Conservation (phyloP, 2,329 filamentous ascomycete genomes). For the Monilinia vaccinii-corymbosi region DNA sequence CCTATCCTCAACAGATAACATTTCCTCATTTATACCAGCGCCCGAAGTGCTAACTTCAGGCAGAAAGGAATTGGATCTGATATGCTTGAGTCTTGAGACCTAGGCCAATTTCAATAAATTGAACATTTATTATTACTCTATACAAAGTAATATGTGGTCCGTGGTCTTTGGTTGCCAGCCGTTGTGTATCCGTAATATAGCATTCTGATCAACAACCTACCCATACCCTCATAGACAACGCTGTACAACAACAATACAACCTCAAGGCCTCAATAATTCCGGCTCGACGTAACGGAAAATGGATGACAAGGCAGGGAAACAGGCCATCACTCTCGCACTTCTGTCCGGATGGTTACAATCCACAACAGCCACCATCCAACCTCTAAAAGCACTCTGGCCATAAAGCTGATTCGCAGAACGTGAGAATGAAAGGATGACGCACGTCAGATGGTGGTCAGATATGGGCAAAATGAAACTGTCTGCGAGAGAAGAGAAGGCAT, state of each 20-base stretch:
- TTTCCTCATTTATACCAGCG: neutral
- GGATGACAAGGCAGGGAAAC: neutral
- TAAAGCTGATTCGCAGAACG: neutral
- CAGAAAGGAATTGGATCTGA: neutral
- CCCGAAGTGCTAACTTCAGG: neutral
- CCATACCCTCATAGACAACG: neutral
- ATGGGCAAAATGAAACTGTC: neutral
- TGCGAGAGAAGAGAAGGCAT: neutral
- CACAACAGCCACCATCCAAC: neutral
- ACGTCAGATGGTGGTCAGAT: slow-evolving; percentile 3
- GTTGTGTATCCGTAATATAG: slow-evolving; percentile 3
- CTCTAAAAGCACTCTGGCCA: neutral
- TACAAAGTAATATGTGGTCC: slow-evolving; percentile 5
- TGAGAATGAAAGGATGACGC: neutral
- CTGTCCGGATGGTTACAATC: neutral
- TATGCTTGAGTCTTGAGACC: neutral
- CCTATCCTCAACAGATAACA: neutral
- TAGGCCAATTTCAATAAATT: neutral
- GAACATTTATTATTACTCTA: neutral
- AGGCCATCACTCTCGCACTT: neutral
- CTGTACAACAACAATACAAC: neutral
- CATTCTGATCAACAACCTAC: neutral
- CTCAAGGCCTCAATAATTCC: neutral
- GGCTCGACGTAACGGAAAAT: neutral
- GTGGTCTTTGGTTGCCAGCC: neutral